Percentiles rank a stretch among this genome's conserved stretches.
These are phyloP conservation scores for Effrenium voratum DNA, from an alignment of 73 alveolate species.

Conservation along the genomic window DNA sequence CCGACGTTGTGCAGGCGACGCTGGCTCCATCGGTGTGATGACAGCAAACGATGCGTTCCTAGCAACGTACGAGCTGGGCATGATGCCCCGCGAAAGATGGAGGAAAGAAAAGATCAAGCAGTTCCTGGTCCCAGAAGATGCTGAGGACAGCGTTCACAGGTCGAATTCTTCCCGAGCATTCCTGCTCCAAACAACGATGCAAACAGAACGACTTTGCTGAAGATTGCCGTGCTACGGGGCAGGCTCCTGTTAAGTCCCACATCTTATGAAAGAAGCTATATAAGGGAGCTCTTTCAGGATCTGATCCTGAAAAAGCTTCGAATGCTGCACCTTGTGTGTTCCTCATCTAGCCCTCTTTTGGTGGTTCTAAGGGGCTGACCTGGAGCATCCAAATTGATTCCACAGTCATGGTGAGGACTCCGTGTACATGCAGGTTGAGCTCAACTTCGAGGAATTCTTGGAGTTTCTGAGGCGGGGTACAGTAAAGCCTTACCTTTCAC, in stretches of 20 bases:
- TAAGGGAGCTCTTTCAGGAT: too few relatives aligned
- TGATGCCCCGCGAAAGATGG: conserved; percentile 86
- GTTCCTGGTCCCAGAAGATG: conserved; percentile 49
- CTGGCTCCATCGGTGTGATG: conserved; percentile 56
- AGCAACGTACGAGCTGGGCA: conserved; percentile 50
- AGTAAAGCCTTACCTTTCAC: neutral
- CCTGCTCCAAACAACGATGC: too few relatives aligned
- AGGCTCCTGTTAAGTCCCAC: too few relatives aligned
- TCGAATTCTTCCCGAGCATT: too few relatives aligned
- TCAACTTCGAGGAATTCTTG: conserved; percentile 73
- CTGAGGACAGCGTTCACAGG: conserved; percentile 53
- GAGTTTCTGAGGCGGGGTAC: conserved; percentile 42
- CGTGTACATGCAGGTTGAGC: conserved; percentile 30
- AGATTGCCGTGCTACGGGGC: too few relatives aligned
- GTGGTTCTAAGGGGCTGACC: too few relatives aligned
- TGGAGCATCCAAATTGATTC: too few relatives aligned
- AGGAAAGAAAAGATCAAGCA: conserved; percentile 44
- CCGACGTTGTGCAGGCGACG: conserved; percentile 56
- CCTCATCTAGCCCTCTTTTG: too few relatives aligned
- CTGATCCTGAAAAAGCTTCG: too few relatives aligned
- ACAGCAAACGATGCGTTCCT: conserved; percentile 65
- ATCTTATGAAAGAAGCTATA: too few relatives aligned
- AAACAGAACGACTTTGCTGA: too few relatives aligned
- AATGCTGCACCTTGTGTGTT: too few relatives aligned
- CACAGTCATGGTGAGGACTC: conserved; percentile 44